Percentiles rank a stretch among this genome's conserved stretches.
Conservation (phyloP, 371 early-diverging fungal genomes). For the Conidiobolus incongruus region DNA sequence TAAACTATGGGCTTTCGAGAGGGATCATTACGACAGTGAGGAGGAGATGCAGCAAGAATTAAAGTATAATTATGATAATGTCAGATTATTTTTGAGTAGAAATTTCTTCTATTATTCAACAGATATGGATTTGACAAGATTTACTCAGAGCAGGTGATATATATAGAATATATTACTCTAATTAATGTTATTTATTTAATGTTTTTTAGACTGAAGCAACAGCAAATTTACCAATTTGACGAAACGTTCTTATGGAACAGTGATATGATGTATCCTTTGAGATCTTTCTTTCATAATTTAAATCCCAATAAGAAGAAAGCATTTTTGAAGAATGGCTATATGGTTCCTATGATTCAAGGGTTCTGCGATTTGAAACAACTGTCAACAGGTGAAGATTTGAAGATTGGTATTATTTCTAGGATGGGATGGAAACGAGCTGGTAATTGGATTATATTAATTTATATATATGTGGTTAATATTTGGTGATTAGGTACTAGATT, state of each 20-base stretch:
- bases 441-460: background rate
- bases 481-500: slow-evolving; percentile 56
- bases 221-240: slow-evolving; percentile 19
- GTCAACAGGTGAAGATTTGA: slow-evolving; percentile 15
- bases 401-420: slow-evolving; percentile 67
- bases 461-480: background rate
- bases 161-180: background rate
- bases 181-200: background rate
- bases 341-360: slow-evolving; percentile 37
- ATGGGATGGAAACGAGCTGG: slow-evolving; percentile 84
- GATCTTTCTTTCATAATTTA: slow-evolving; percentile 29
- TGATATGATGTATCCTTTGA: slow-evolving; percentile 52
- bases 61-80: no score
- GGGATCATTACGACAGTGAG: no score
- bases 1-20: no score
- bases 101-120: slow-evolving; percentile 59
- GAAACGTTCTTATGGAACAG: slow-evolving; percentile 77
- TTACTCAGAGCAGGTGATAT: slow-evolving; percentile 29
- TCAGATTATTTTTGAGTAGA: slow-evolving; percentile 34
- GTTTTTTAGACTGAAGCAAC: background rate
- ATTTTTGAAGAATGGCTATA: slow-evolving; percentile 49
- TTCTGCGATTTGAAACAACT: slow-evolving; percentile 28
- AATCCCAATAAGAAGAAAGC: slow-evolving; percentile 23
- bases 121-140: slow-evolving; percentile 46
- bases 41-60: no score